phyloP scores from a whole-genome alignment of 176 grass and related monocot species.

The Zea luxurians region DNA sequence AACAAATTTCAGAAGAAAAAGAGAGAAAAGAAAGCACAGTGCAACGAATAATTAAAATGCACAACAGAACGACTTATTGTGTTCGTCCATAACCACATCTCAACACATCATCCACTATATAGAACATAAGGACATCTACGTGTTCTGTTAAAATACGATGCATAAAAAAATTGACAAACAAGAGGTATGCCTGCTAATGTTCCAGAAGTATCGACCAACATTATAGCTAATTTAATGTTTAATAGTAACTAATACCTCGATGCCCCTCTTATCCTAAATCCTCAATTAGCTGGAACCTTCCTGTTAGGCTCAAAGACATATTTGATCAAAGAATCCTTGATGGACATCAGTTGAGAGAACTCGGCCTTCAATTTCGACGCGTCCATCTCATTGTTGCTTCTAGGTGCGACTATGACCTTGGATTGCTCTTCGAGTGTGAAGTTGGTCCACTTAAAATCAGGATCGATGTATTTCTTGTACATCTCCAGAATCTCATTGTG shows the following conservation, averaged over 20 bases:
- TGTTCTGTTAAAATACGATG: background rate
- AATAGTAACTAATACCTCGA: background rate
- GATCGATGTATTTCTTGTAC: constrained; percentile 54
- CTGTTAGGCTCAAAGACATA: constrained; percentile 76
- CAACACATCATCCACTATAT: background rate
- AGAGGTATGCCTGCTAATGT: no score
- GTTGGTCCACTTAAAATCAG: constrained; percentile 56
- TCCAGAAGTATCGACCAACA: no score
- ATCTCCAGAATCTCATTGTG: constrained; percentile 70
- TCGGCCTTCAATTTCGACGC: constrained; percentile 67
- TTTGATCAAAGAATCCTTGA: constrained; percentile 69
- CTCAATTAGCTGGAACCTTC: constrained; percentile 39
- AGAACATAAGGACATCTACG: background rate
- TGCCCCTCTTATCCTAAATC: background rate
- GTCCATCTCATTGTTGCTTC: constrained; percentile 84
- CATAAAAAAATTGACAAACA: background rate
- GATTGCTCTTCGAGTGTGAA: constrained; percentile 72
- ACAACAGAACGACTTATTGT: background rate
- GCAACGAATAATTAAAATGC: background rate
- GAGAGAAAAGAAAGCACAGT: background rate
- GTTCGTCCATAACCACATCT: background rate
- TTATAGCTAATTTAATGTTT: background rate
- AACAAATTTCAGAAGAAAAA: background rate
- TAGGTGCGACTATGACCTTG: constrained; percentile 66
- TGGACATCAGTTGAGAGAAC: constrained; percentile 60